phyloP scores from a whole-genome alignment of 306 rosid genomes.

The Prosopis cineraria region DNA sequence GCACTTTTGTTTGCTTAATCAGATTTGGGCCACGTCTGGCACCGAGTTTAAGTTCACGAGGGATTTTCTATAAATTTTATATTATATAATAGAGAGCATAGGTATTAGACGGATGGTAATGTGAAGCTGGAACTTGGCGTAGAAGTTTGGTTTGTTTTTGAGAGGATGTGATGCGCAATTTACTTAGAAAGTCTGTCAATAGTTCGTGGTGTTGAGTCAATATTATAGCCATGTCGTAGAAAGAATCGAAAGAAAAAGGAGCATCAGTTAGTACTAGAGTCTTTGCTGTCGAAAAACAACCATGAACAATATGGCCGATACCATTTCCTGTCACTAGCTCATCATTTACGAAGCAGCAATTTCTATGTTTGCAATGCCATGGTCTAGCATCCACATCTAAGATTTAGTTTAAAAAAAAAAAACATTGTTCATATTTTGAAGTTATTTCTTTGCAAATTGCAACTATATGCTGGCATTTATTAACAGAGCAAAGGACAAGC shows the following conservation, averaged over 20 bases:
- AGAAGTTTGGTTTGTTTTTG: neutral
- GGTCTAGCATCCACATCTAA: neutral
- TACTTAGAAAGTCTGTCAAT: neutral
- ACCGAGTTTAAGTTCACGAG: neutral
- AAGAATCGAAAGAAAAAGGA: neutral
- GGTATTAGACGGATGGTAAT: neutral
- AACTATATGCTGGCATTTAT: neutral
- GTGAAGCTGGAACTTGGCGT: neutral
- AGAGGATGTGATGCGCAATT: neutral
- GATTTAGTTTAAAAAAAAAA: neutral
- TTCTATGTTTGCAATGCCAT: neutral
- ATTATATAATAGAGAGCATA: neutral
- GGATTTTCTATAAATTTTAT: neutral
- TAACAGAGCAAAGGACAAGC: neutral
- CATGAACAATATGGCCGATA: neutral
- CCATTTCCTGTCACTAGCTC: neutral
- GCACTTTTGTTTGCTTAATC: neutral
- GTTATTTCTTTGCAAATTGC: neutral
- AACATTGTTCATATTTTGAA: neutral
- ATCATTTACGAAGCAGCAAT: neutral
- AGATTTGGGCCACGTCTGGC: neutral
- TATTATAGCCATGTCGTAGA: neutral
- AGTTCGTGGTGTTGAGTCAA: neutral
- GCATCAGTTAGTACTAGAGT: neutral
- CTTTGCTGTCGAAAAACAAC: neutral